Base-by-base conservation (phyloP, 108 stramenopile species). In the Nitzschia inconspicua region DNA sequence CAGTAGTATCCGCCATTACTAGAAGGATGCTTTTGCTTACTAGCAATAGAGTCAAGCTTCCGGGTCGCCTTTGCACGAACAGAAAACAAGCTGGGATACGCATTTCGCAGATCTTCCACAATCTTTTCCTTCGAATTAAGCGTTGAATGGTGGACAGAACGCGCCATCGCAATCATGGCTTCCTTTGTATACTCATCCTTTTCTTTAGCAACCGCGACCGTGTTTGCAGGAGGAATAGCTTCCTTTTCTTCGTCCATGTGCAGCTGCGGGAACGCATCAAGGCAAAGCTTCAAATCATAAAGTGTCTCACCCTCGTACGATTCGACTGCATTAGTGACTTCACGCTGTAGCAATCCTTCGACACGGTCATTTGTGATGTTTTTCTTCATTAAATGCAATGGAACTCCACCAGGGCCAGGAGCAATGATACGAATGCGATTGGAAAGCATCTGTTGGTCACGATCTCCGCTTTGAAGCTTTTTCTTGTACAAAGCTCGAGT, bases 21-120 rank as follows among this genome's bases (percentile, higher is more conserved):
- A 26, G 29, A 39, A 4, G 78, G 63, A 29, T 81, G 57, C 22
- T 76, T 74, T 39, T 68, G 58, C 69, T 93, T 93, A 28, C 63
- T 72, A 5, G 92, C 92, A 43, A 86, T 84, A 14, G 65, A 66
- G 26, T 89, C 88, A n/a, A 93, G 57, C 59, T 86, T 84, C 11
- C 85, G 70, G 47, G 76, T 78, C 2, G 85, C 86, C 48, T 84
- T 71, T 18, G 86, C 83, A 9, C 83, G 68, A 48, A 79, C 90
- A 8, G 62, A 73, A 30, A 85, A 79, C 23, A 79, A 57, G 14
- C 29, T 42, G 3, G 79, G 73, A 49, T 77, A 68, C 3, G 66
- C 57, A 25, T 60, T 83, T 9, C 72, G 78, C 8, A 92, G 70
- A 41, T 88, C 86, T 13, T 89, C 87, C 30, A 93, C 66, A 13